Conservation (phyloP, 768 basidiomycete species). For the Lactarius psammicola region DNA sequence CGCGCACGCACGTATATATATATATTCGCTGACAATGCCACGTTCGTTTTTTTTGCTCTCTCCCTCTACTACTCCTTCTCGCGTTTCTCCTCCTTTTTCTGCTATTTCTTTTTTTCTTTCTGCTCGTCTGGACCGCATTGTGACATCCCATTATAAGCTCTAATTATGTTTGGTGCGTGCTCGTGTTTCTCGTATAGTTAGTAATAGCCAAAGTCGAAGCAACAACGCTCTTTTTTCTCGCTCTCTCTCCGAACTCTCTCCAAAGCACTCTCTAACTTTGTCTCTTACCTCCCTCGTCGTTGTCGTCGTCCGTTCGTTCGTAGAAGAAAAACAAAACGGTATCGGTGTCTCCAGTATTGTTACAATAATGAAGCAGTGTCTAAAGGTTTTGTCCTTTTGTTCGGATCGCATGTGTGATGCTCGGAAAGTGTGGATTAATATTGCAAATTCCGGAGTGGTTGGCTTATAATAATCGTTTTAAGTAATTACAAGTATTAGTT, state of each 20-base stretch:
- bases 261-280: background rate
- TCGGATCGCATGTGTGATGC: background rate
- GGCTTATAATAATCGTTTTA: no score
- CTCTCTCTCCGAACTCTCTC: background rate
- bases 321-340: conserved; percentile 16
- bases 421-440: no score
- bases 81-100: no score
- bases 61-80: no score
- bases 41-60: conserved; percentile 10
- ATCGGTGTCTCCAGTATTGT: conserved; percentile 11
- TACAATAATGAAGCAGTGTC: conserved; percentile 13
- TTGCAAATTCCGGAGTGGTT: no score
- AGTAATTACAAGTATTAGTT: no score
- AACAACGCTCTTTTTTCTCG: conserved; percentile 20
- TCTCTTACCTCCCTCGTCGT: background rate
- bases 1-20: conserved; percentile 26
- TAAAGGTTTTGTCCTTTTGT: background rate
- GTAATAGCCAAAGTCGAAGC: conserved; percentile 11
- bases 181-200: conserved; percentile 16
- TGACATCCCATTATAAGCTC: conserved; percentile 27
- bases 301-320: background rate
- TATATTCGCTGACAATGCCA: conserved; percentile 24
- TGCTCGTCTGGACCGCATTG: conserved; percentile 13
- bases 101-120: background rate
- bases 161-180: conserved; percentile 22